Conservation (phyloP, 163 green algal species). For the Chlamydomonas reinhardtii region DNA sequence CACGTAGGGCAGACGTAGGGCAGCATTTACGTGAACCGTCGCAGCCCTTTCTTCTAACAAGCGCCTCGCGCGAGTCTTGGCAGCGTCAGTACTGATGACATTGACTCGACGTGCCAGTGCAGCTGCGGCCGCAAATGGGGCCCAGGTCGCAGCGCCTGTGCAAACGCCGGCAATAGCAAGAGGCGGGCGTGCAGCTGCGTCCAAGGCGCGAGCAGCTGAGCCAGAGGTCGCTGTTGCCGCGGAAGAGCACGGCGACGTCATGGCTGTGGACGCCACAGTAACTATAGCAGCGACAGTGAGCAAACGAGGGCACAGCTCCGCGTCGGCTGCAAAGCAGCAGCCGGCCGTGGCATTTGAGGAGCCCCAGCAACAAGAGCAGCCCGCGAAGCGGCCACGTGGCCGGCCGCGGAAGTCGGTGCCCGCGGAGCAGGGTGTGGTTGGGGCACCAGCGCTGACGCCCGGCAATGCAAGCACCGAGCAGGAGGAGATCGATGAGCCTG, state of each 20-base stretch:
- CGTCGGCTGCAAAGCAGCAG: neutral
- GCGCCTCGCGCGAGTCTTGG: too few species aligned
- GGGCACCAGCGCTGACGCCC: neutral
- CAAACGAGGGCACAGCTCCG: neutral
- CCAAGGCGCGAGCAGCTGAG: too few species aligned
- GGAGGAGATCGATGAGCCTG: neutral
- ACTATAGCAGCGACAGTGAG: neutral
- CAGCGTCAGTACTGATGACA: neutral
- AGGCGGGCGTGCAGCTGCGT: too few species aligned
- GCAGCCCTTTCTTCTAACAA: too few species aligned
- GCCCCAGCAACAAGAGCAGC: neutral
- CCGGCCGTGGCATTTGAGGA: neutral
- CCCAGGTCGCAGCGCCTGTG: neutral
- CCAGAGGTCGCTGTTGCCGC: too few species aligned
- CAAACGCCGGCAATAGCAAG: neutral
- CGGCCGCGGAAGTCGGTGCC: neutral
- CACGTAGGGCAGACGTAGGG: too few species aligned
- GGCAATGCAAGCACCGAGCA: neutral
- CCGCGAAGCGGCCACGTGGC: slow-evolving; percentile 4
- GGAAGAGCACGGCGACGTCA: too few species aligned
- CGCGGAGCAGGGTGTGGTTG: neutral
- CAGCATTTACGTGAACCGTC: too few species aligned
- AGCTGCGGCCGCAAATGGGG: neutral
- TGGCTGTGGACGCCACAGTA: neutral
- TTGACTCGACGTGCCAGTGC: neutral